These are phyloP conservation scores for Bruguiera parviflora DNA, from an alignment of 345 rosid genomes.

Conservation along the genomic window DNA sequence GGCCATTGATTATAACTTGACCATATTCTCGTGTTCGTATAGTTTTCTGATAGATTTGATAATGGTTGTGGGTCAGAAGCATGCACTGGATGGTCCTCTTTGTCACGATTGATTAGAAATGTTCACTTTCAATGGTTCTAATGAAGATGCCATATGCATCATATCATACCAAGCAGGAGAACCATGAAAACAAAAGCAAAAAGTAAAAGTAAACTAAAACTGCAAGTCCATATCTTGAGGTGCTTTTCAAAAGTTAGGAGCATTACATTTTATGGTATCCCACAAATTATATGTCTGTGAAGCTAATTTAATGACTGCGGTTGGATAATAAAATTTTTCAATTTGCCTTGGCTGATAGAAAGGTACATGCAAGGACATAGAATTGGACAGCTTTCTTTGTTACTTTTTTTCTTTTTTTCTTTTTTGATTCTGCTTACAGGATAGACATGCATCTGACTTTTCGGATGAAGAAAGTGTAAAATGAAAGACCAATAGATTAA, in stretches of 20 bases:
- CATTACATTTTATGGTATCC: not conserved
- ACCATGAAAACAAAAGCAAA: not conserved
- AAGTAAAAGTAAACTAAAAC: not conserved
- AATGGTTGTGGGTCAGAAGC: conserved; percentile 1
- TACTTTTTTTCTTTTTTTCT: too few species aligned
- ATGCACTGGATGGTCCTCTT: conserved; percentile 1
- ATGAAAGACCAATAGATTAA: not conserved
- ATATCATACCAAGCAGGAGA: conserved; percentile 1
- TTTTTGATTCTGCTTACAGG: not conserved
- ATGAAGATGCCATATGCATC: conserved; percentile 1
- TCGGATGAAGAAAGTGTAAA: not conserved
- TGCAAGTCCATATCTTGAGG: not conserved
- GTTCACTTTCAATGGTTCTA: conserved; percentile 12
- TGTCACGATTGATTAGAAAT: conserved; percentile 9
- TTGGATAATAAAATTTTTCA: conserved; percentile 8
- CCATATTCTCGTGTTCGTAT: not conserved
- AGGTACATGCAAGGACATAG: conserved; percentile 3
- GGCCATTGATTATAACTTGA: not conserved
- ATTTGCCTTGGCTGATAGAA: conserved; percentile 9
- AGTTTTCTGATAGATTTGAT: not conserved
- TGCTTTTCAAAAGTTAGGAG: not conserved
- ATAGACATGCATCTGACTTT: not conserved
- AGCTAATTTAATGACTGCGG: not conserved
- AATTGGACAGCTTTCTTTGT: not conserved
- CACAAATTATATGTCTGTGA: not conserved